Conservation (phyloP, 2,329 filamentous ascomycete species). For the Rhynchosporium agropyri region DNA sequence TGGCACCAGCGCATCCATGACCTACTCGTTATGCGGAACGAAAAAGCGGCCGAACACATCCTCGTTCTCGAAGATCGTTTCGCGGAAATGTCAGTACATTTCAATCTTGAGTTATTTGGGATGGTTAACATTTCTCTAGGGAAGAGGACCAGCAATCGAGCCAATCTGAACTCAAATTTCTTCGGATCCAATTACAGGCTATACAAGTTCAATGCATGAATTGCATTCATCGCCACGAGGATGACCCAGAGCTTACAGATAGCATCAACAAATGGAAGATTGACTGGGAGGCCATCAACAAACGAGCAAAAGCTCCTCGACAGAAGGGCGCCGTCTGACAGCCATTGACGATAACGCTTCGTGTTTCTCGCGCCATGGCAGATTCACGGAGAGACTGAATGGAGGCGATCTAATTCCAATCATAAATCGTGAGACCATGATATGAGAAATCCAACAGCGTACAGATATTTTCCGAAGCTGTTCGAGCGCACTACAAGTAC, state of each 20-base stretch:
- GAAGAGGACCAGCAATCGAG: constrained; percentile 59
- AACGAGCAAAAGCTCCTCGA: constrained; percentile 39
- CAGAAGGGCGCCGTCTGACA: constrained; percentile 25
- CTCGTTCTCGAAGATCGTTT: constrained; percentile 62
- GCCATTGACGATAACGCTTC: neutral
- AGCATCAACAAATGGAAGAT: constrained; percentile 64
- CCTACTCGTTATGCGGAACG: constrained; percentile 59
- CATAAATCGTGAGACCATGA: neutral
- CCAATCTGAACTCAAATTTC: constrained; percentile 62
- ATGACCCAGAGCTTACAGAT: constrained; percentile 60
- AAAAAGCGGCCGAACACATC: constrained; percentile 60
- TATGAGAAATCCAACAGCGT: constrained; percentile 17
- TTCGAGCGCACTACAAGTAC: constrained; percentile 8
- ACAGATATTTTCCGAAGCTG: neutral
- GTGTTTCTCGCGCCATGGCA: neutral
- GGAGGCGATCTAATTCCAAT: neutral
- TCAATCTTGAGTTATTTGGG: constrained; percentile 28
- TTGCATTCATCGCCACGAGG: constrained; percentile 52
- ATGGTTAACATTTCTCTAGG: constrained; percentile 42
- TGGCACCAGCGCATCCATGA: constrained; percentile 59
- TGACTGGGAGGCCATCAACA: constrained; percentile 58
- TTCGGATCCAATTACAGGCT: constrained; percentile 63
- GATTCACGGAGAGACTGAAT: constrained; percentile 16
- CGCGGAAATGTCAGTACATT: constrained; percentile 53
- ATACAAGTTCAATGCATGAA: constrained; percentile 60